Conservation (phyloP, 2,329 filamentous ascomycete species). For the Cryphonectria parasitica region DNA sequence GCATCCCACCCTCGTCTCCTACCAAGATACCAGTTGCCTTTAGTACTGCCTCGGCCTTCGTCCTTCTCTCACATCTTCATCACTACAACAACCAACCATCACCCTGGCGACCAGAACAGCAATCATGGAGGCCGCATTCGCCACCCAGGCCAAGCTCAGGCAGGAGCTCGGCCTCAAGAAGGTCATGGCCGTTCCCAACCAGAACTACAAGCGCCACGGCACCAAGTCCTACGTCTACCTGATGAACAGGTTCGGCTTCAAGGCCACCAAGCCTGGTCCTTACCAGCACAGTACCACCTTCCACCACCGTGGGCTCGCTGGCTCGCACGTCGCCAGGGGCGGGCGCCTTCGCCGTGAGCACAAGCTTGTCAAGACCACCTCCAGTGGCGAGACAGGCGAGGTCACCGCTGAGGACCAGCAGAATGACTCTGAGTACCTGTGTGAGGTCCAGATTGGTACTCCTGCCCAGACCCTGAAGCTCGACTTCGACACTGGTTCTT, state of each 20-base stretch:
- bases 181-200: conserved; percentile 58
- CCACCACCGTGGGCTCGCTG: conserved; percentile 52
- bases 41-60: not conserved
- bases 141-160: conserved; percentile 42
- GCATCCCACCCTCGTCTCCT: conserved; percentile 4
- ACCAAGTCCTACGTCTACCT: conserved; percentile 66
- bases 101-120: conserved; percentile 21
- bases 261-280: conserved; percentile 65
- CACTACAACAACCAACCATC: not conserved
- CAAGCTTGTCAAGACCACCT: conserved; percentile 50
- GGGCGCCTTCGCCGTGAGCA: conserved; percentile 52
- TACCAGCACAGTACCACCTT: conserved; percentile 57
- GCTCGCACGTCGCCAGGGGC: conserved; percentile 49
- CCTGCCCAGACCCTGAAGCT: conserved; percentile 64
- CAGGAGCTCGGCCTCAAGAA: conserved; percentile 45
- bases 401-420: conserved; percentile 67
- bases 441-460: conserved; percentile 65
- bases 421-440: conserved; percentile 69
- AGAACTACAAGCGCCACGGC: conserved; percentile 61
- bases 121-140: conserved; percentile 42
- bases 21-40: conserved; percentile 4
- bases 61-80: not conserved
- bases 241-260: conserved; percentile 65
- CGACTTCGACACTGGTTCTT: conserved; percentile 73
- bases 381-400: conserved; percentile 44